Percentiles rank a stretch among this genome's conserved stretches.
phyloP scores from a whole-genome alignment of 176 grass and related monocot genomes.

The Zoysia pacifica region DNA sequence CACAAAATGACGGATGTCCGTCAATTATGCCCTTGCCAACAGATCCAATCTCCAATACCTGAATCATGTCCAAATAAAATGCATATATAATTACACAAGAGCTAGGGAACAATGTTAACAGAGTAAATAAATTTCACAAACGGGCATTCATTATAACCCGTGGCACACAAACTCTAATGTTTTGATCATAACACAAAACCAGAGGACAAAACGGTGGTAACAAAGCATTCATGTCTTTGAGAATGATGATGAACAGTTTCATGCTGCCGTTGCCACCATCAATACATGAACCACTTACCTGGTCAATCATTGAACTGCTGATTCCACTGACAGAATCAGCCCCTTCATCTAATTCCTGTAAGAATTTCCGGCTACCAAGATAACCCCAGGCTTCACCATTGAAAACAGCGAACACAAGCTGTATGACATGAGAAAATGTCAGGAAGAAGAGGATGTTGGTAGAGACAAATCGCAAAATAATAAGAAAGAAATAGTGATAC shows the following conservation, averaged over 20 bases:
- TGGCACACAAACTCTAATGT: constrained; percentile 13
- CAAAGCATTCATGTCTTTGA: constrained; percentile 1
- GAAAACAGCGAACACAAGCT: constrained; percentile 90
- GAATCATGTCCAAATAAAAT: constrained; percentile 23
- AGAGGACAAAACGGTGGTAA: neutral
- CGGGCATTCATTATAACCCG: constrained; percentile 9
- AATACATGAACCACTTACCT: constrained; percentile 52
- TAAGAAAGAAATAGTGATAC: neutral
- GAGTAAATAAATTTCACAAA: constrained; percentile 27
- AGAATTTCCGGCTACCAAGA: constrained; percentile 89
- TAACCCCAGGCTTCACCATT: constrained; percentile 98
- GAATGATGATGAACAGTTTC: constrained; percentile 13
- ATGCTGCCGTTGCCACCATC: constrained; percentile 11
- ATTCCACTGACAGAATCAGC: constrained; percentile 78
- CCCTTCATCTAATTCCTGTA: constrained; percentile 74
- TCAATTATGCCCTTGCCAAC: constrained; percentile 76
- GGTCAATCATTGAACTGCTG: constrained; percentile 71
- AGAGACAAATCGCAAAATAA: constrained; percentile 35
- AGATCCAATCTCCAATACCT: constrained; percentile 92
- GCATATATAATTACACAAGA: constrained; percentile 2
- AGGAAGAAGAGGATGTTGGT: constrained; percentile 23
- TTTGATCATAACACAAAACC: neutral
- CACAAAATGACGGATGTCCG: constrained; percentile 65
- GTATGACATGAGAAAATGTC: constrained; percentile 28
- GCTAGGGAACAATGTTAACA: constrained; percentile 5